Conservation (phyloP, 345 rosid species). For the Excoecaria agallocha region DNA sequence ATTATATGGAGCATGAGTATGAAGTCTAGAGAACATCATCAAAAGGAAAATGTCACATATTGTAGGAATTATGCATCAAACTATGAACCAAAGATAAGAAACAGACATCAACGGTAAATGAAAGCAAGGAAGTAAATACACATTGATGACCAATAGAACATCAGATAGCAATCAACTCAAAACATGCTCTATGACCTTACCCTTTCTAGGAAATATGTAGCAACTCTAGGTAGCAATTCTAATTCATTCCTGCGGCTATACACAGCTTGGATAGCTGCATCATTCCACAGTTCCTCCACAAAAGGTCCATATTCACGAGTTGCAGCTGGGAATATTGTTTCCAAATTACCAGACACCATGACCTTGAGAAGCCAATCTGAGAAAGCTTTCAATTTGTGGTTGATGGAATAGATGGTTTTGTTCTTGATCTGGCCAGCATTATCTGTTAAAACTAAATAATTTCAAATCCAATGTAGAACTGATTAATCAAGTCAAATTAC, state of each 20-base stretch:
- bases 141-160: not conserved
- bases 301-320: constrained; percentile 59
- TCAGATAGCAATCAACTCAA: not conserved
- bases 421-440: constrained; percentile 32
- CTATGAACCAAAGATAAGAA: not conserved
- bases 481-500: not conserved
- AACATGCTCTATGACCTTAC: constrained; percentile 36
- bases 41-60: not conserved
- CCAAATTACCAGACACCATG: constrained; percentile 68
- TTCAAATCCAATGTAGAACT: constrained; percentile 16
- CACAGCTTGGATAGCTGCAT: constrained; percentile 74
- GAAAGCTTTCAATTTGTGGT: constrained; percentile 54
- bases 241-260: constrained; percentile 67
- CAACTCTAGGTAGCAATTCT: constrained; percentile 61
- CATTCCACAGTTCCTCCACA: constrained; percentile 68
- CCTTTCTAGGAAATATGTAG: constrained; percentile 81
- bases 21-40: not conserved
- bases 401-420: constrained; percentile 43
- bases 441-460: constrained; percentile 23
- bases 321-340: constrained; percentile 58
- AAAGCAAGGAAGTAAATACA: not conserved
- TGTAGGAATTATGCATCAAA: not conserved
- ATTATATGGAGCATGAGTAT: not conserved
- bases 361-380: constrained; percentile 70
- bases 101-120: too few relatives aligned